These are phyloP conservation scores for Fusarium verrucosum DNA, from an alignment of 2,329 filamentous ascomycete genomes.

Conservation along the genomic window DNA sequence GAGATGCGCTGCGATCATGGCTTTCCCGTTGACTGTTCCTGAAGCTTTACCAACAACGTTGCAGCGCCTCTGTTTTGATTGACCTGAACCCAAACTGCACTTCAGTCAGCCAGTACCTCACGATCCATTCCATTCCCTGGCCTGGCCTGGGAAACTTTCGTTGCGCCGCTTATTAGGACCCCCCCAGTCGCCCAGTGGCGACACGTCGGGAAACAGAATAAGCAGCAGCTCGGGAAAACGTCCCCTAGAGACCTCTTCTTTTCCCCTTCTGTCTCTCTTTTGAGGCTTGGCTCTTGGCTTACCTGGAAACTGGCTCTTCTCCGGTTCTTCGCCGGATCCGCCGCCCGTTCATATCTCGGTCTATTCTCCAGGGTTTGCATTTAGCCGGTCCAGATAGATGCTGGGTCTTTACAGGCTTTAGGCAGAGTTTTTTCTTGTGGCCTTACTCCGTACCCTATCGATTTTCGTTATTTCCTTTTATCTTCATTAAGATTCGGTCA, in stretches of 20 bases:
- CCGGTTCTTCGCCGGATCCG: constrained; percentile 35
- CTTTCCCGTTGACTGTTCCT: constrained; percentile 17
- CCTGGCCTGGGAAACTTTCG: constrained; percentile 2
- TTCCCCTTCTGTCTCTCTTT: not conserved
- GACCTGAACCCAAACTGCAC: not conserved
- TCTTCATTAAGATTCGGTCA: constrained; percentile 1
- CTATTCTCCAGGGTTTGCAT: constrained; percentile 35
- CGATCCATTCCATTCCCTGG: not conserved
- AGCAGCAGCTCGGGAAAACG: not conserved
- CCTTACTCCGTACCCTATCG: not conserved
- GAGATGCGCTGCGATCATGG: constrained; percentile 10
- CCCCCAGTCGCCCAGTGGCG: constrained; percentile 3
- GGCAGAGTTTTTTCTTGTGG: constrained; percentile 11
- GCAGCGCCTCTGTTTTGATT: constrained; percentile 4
- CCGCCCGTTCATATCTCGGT: constrained; percentile 42
- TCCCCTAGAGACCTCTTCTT: constrained; percentile 13
- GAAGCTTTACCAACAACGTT: constrained; percentile 25
- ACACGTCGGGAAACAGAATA: not conserved
- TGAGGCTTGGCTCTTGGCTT: constrained; percentile 23
- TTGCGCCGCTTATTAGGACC: constrained; percentile 15
- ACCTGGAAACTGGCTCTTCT: constrained; percentile 23
- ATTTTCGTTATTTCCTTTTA: not conserved
- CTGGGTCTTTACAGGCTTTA: constrained; percentile 26
- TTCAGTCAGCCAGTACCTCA: too few species aligned
- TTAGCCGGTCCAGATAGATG: constrained; percentile 38